Percentiles rank a stretch among this genome's conserved stretches.
Evolutionary conservation across 2,329 filamentous ascomycete species (phyloP).

Genomic region (Sporothrix dimorphospora): DNA sequence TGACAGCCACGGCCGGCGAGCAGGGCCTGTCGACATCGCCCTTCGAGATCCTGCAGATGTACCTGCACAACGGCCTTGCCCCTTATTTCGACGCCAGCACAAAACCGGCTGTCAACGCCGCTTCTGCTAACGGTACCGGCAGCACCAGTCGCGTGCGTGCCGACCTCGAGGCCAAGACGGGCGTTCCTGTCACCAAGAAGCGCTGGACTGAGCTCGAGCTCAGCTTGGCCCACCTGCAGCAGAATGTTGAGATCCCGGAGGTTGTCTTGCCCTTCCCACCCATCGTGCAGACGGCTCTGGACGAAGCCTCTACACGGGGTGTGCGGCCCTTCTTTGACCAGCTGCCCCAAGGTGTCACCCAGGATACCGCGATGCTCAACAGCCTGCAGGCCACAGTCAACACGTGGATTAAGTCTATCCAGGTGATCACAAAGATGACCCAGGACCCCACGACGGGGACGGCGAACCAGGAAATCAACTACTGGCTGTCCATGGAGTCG

Average conservation of each 20-base stretch:
- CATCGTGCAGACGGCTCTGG: slow-evolving; percentile 81
- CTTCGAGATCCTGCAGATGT: slow-evolving; percentile 88
- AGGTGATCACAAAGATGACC: slow-evolving; percentile 91
- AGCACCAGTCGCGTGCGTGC: slow-evolving; percentile 57
- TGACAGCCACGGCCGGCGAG: slow-evolving; percentile 67
- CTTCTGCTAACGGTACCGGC: slow-evolving; percentile 51
- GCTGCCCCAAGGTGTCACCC: slow-evolving; percentile 74
- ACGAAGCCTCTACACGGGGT: slow-evolving; percentile 70
- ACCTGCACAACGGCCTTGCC: slow-evolving; percentile 87
- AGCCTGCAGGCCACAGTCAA: slow-evolving; percentile 92
- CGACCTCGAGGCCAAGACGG: slow-evolving; percentile 89
- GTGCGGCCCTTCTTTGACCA: slow-evolving; percentile 75
- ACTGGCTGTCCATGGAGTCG: slow-evolving; percentile 97
- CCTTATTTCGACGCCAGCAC: slow-evolving; percentile 98
- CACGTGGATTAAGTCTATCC: slow-evolving; percentile 98
- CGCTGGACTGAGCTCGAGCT: slow-evolving; percentile 92
- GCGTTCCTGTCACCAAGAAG: slow-evolving; percentile 96
- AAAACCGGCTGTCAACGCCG: slow-evolving; percentile 68
- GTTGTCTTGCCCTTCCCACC: slow-evolving; percentile 86
- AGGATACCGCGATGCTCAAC: slow-evolving; percentile 91
- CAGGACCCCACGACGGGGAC: slow-evolving; percentile 76
- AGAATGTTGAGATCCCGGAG: slow-evolving; percentile 97
- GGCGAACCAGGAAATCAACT: slow-evolving; percentile 97
- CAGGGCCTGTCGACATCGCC: slow-evolving; percentile 77
- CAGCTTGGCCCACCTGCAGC: slow-evolving; percentile 86